phyloP scores from a whole-genome alignment of 176 grass and related monocot species.

The Canna indica region DNA sequence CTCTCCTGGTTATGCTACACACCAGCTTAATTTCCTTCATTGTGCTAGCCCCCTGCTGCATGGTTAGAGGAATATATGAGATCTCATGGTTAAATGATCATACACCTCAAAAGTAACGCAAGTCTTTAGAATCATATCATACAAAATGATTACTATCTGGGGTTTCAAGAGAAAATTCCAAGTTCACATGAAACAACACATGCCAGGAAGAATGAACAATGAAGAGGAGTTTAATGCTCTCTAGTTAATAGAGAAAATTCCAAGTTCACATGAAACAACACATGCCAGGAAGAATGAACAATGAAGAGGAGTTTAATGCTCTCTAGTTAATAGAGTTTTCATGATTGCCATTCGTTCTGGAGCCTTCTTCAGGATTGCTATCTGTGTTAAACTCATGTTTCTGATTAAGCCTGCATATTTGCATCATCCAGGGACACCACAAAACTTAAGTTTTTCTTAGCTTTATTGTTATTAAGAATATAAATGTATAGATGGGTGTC shows the following conservation, averaged over 20 bases:
- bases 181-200: too few relatives aligned
- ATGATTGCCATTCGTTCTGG: too few relatives aligned
- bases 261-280: too few relatives aligned
- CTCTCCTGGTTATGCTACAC: slow-evolving; percentile 39
- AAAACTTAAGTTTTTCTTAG: not conserved
- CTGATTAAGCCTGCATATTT: not conserved
- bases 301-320: too few relatives aligned
- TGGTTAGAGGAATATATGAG: not conserved
- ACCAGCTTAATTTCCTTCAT: slow-evolving; percentile 1
- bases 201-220: too few relatives aligned
- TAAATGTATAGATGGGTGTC: too few relatives aligned
- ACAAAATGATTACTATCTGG: not conserved
- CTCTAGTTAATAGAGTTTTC: too few relatives aligned
- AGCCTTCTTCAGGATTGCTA: not conserved
- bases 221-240: too few relatives aligned
- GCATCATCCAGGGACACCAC: not conserved
- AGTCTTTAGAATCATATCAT: not conserved
- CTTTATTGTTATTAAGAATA: too few relatives aligned
- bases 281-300: too few relatives aligned
- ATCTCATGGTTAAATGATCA: not conserved
- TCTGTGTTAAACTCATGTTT: not conserved
- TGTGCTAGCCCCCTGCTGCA: not conserved
- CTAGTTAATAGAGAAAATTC: not conserved
- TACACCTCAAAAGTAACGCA: not conserved
- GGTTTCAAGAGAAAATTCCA: not conserved